phyloP scores from a whole-genome alignment of 768 basidiomycete genomes.

The Pholiota molesta region DNA sequence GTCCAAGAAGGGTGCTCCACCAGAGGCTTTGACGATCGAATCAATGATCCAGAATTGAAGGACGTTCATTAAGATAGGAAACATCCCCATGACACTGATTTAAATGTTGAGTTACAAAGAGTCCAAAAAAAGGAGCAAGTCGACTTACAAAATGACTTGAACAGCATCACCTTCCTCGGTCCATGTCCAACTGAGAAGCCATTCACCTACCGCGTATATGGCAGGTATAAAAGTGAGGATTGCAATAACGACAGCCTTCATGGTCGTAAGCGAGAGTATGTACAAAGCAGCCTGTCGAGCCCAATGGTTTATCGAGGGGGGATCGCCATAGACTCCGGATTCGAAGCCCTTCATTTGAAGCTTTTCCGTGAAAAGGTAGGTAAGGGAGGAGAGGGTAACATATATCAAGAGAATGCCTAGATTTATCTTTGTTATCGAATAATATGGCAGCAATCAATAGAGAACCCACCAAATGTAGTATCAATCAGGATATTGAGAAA shows the following conservation, averaged over 20 bases:
- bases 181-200: slow-evolving; percentile 80
- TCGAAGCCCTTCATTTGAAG: slow-evolving; percentile 75
- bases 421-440: background rate
- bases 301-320: slow-evolving; percentile 78
- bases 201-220: slow-evolving; percentile 79
- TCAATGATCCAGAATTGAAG: slow-evolving; percentile 96
- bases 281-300: slow-evolving; percentile 80
- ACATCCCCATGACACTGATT: slow-evolving; percentile 83
- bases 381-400: slow-evolving; percentile 64
- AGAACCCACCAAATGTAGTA: slow-evolving; percentile 78
- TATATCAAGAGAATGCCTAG: slow-evolving; percentile 87
- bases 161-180: slow-evolving; percentile 62
- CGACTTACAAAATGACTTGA: slow-evolving; percentile 80
- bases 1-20: slow-evolving; percentile 37
- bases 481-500: slow-evolving; percentile 93
- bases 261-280: slow-evolving; percentile 74
- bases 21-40: slow-evolving; percentile 81
- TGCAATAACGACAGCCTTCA: slow-evolving; percentile 90
- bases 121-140: background rate
- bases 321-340: slow-evolving; percentile 87
- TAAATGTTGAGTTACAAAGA: background rate
- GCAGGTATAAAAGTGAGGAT: slow-evolving; percentile 73
- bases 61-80: slow-evolving; percentile 88
- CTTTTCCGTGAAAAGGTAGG: slow-evolving; percentile 64
- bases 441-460: background rate